Conservation (phyloP, 2,329 filamentous ascomycete genomes). For the Cryphonectria nitschkei region DNA sequence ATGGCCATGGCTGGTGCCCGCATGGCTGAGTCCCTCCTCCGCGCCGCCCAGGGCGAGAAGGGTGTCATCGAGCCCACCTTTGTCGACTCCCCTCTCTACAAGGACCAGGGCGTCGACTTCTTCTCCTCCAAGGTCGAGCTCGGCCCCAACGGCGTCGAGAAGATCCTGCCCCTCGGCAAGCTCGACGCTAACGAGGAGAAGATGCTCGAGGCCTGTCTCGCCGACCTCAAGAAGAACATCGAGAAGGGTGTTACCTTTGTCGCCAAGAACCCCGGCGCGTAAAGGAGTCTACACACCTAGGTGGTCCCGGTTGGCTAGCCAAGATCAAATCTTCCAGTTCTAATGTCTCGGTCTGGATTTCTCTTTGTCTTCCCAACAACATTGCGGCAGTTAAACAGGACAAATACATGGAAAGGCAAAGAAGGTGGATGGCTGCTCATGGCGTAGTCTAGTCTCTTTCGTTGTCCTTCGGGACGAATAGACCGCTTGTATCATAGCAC, state of each 20-base stretch:
- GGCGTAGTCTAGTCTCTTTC: constrained; percentile 24
- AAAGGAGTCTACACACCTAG: constrained; percentile 37
- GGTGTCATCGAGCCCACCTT: constrained; percentile 95
- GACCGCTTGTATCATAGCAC: constrained; percentile 8
- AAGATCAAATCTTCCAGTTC: constrained; percentile 1
- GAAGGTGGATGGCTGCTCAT: constrained; percentile 17
- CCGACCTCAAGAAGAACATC: constrained; percentile 92
- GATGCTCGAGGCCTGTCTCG: constrained; percentile 83
- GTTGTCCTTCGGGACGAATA: constrained; percentile 1
- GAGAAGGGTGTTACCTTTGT: constrained; percentile 77
- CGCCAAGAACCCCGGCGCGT: constrained; percentile 62
- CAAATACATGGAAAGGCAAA: constrained; percentile 12
- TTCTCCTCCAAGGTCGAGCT: constrained; percentile 96
- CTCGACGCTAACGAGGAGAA: constrained; percentile 85
- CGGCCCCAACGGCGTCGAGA: constrained; percentile 92
- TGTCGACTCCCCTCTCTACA: constrained; percentile 96
- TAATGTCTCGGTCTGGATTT: neutral
- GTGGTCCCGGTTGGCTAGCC: neutral
- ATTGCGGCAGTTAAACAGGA: constrained; percentile 12
- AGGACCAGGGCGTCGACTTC: constrained; percentile 97
- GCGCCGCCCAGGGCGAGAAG: constrained; percentile 90
- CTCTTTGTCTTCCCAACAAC: neutral
- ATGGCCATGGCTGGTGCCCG: constrained; percentile 95
- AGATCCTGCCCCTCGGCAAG: constrained; percentile 87
- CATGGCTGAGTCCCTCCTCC: constrained; percentile 89